These are phyloP conservation scores for Beauveria varroae DNA, from an alignment of 2,329 filamentous ascomycete genomes.

Conservation along the genomic window DNA sequence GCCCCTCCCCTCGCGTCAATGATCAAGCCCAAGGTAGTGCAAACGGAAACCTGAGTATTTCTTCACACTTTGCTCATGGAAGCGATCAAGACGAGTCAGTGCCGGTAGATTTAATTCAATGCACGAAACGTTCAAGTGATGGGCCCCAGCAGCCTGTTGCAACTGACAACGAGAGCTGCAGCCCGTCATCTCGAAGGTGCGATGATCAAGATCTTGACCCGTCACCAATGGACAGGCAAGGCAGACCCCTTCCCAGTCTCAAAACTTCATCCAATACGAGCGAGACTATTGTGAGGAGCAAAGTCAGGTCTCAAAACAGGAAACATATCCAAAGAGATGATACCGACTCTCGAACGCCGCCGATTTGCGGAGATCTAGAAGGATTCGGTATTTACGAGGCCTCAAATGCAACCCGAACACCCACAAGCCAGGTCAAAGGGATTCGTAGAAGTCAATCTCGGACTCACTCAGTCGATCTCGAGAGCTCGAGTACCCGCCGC, in stretches of 20 bases:
- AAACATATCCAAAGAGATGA: neutral
- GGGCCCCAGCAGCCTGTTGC: neutral
- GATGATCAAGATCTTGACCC: neutral
- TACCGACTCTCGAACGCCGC: neutral
- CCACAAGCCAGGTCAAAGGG: neutral
- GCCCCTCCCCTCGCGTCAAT: neutral
- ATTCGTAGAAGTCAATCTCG: neutral
- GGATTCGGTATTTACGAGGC: neutral
- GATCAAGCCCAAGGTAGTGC: neutral
- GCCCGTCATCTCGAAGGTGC: neutral
- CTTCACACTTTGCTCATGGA: neutral
- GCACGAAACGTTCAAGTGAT: neutral
- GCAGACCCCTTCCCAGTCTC: neutral
- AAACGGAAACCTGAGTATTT: neutral
- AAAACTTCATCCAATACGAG: neutral
- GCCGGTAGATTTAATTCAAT: neutral
- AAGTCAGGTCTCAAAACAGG: no score
- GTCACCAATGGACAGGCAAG: neutral
- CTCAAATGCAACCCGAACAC: neutral
- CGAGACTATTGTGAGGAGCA: neutral
- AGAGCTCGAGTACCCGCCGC: neutral
- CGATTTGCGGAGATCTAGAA: slow-evolving; percentile 6
- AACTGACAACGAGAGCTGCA: neutral
- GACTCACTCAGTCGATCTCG: neutral
- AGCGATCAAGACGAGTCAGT: neutral